phyloP scores from a whole-genome alignment of 768 basidiomycete genomes.

The Lactarius evosmus region DNA sequence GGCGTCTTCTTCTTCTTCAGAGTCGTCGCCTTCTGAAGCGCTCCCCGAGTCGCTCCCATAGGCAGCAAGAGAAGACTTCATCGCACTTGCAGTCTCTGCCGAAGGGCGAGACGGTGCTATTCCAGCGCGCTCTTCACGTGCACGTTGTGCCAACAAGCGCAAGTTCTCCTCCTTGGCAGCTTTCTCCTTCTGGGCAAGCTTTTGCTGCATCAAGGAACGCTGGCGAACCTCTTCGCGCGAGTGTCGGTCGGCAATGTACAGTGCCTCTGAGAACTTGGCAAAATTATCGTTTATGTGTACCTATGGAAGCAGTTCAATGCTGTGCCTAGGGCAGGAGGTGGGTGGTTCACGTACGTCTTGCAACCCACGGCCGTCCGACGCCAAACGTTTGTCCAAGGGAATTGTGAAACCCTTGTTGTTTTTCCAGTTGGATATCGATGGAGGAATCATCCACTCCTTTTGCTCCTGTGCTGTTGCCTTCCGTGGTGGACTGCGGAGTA shows the following conservation, averaged over 20 bases:
- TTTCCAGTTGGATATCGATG: constrained; percentile 99
- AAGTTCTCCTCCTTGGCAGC: constrained; percentile 95
- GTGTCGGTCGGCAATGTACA: constrained; percentile 94
- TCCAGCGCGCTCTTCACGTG: constrained; percentile 90
- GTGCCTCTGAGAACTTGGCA: constrained; percentile 95
- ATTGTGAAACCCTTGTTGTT: constrained; percentile 99
- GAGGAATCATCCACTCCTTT: constrained; percentile 99
- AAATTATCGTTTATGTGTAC: constrained; percentile 99
- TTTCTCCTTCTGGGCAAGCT: constrained; percentile 98
- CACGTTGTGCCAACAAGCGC: constrained; percentile 89
- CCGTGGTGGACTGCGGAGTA: constrained; percentile 90
- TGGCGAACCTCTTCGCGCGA: constrained; percentile 98
- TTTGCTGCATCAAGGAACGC: constrained; percentile 96
- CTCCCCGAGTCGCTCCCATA: constrained; percentile 81
- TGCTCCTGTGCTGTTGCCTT: constrained; percentile 96
- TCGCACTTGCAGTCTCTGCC: constrained; percentile 62
- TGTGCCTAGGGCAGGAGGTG: background rate
- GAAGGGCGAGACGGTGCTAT: constrained; percentile 62
- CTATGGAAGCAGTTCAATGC: constrained; percentile 39
- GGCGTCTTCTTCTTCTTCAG: constrained; percentile 65
- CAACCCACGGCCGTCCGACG: constrained; percentile 96
- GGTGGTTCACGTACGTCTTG: constrained; percentile 73
- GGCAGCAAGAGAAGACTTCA: constrained; percentile 74
- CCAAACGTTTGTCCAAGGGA: constrained; percentile 94
- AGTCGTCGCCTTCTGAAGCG: constrained; percentile 54